phyloP scores from a whole-genome alignment of 257 asterid genomes.

The Scutellaria minor region DNA sequence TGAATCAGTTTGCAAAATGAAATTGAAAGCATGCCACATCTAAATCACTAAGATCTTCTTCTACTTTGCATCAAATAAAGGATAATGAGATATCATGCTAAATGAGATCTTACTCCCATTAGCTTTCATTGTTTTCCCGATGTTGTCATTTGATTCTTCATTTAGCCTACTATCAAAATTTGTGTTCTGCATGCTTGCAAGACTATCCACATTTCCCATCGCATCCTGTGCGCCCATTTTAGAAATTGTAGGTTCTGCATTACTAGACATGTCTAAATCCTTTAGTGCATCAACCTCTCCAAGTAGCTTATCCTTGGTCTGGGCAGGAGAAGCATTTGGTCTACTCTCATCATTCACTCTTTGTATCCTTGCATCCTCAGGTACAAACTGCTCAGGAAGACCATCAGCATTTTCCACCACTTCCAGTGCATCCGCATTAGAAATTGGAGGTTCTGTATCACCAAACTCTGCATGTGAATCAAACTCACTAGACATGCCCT shows the following conservation, averaged over 20 bases:
- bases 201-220: constrained; percentile 36
- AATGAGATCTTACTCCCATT: constrained; percentile 42
- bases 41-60: constrained; percentile 14
- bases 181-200: constrained; percentile 33
- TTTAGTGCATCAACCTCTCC: constrained; percentile 41
- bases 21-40: constrained; percentile 14
- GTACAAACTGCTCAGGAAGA: constrained; percentile 36
- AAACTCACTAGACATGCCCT: constrained; percentile 44
- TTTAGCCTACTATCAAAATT: constrained; percentile 36
- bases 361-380: constrained; percentile 43
- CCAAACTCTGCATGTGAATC: constrained; percentile 42
- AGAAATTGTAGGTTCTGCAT: constrained; percentile 32
- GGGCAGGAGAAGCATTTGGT: constrained; percentile 38
- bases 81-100: constrained; percentile 25
- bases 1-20: constrained; percentile 12
- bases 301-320: constrained; percentile 40
- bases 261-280: constrained; percentile 39
- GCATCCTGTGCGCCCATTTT: constrained; percentile 34
- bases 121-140: constrained; percentile 40
- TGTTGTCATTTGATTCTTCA: constrained; percentile 39
- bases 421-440: constrained; percentile 39
- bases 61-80: constrained; percentile 19
- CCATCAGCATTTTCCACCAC: constrained; percentile 34
- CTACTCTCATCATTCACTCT: constrained; percentile 22
- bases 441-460: constrained; percentile 35